phyloP scores from a whole-genome alignment of 768 basidiomycete genomes.

The Rhizopogon sp. region DNA sequence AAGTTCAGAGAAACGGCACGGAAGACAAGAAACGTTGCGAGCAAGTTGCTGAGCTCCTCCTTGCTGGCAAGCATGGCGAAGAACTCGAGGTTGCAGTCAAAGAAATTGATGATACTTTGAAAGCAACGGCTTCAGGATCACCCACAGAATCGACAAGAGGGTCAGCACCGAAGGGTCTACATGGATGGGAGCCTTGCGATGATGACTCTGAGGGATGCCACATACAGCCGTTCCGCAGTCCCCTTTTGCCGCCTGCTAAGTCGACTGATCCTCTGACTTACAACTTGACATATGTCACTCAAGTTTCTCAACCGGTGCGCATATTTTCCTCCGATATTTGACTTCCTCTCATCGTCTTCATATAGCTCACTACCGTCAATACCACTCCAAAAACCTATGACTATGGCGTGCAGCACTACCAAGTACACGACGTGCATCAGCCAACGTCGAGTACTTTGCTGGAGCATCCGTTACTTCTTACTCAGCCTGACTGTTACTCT shows the following conservation, averaged over 20 bases:
- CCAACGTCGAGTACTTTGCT: background rate
- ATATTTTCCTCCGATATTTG: background rate
- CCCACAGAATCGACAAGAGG: background rate
- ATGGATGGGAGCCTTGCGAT: background rate
- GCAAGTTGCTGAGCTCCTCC: slow-evolving; percentile 44
- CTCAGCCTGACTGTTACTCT: background rate
- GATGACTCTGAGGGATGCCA: slow-evolving; percentile 2
- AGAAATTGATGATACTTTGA: slow-evolving; percentile 19
- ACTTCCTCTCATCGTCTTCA: background rate
- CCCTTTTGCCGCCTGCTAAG: slow-evolving; percentile 23
- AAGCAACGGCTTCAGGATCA: background rate
- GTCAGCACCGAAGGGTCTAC: background rate
- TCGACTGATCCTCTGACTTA: background rate
- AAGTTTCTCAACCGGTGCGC: background rate
- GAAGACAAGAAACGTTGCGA: slow-evolving; percentile 46
- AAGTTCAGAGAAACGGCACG: slow-evolving; percentile 45
- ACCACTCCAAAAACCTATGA: background rate
- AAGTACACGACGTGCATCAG: background rate
- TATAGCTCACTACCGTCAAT: background rate
- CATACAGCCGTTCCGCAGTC: slow-evolving; percentile 22
- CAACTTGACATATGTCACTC: background rate
- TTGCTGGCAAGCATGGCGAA: slow-evolving; percentile 44
- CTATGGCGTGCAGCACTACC: background rate
- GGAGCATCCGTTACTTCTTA: background rate
- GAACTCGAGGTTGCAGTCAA: slow-evolving; percentile 43